Evolutionary conservation across 2,329 filamentous ascomycete species (phyloP).

Genomic region (Lasiodiplodia gonubiensis): DNA sequence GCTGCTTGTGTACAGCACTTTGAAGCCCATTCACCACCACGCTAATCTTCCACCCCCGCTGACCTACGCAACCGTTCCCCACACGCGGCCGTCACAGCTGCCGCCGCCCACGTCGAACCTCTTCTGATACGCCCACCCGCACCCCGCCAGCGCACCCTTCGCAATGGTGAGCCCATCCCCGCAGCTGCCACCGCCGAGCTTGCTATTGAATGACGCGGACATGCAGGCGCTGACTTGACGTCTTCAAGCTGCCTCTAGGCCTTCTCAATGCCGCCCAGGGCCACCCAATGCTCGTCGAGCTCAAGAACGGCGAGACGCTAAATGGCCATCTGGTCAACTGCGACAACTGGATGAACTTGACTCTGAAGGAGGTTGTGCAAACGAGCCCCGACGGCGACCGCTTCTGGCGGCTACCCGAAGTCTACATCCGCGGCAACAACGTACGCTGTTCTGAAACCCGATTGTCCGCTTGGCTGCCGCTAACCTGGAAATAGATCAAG

Average conservation of each 20-base stretch:
- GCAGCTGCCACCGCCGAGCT: constrained; percentile 9
- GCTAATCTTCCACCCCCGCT: background rate
- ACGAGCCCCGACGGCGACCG: constrained; percentile 94
- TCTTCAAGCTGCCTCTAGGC: constrained; percentile 67
- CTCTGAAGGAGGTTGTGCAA: constrained; percentile 94
- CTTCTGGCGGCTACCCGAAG: constrained; percentile 89
- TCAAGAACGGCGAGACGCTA: constrained; percentile 96
- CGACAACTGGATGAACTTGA: constrained; percentile 99
- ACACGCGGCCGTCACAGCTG: background rate
- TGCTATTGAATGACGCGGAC: constrained; percentile 29
- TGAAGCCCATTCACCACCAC: background rate
- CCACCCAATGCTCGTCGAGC: constrained; percentile 96
- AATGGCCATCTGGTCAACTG: constrained; percentile 96
- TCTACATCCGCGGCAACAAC: constrained; percentile 97
- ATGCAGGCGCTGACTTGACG: constrained; percentile 37
- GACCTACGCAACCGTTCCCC: background rate
- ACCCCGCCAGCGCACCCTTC: background rate
- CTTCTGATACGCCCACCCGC: constrained; percentile 5
- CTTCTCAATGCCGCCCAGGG: constrained; percentile 95
- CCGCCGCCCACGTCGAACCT: background rate
- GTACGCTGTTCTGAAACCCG: constrained; percentile 58
- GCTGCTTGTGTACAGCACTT: background rate
- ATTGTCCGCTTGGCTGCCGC: constrained; percentile 1
- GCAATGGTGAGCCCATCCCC: constrained; percentile 29
- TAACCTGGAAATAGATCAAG: constrained; percentile 74